These are phyloP conservation scores for Macrophomina tecta DNA, from an alignment of 2,329 filamentous ascomycete species.

Conservation along the genomic window DNA sequence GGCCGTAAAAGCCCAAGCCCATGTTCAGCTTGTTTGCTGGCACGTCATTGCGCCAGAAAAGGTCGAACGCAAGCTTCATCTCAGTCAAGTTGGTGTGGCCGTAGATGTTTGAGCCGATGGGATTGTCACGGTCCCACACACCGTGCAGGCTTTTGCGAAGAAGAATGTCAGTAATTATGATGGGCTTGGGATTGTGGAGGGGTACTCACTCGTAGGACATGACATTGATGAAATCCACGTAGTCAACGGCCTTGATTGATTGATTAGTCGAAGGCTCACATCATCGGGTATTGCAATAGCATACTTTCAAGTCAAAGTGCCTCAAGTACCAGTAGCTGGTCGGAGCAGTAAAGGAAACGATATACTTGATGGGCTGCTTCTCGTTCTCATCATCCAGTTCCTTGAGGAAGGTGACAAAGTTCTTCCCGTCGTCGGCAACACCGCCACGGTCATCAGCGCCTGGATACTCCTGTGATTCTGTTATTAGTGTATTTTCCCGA, in stretches of 20 bases:
- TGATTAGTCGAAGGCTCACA: not conserved
- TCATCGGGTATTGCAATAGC: not conserved
- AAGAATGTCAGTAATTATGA: not conserved
- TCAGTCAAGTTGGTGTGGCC: conserved; percentile 57
- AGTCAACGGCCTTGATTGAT: conserved; percentile 31
- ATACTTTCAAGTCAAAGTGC: conserved; percentile 34
- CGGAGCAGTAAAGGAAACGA: conserved; percentile 37
- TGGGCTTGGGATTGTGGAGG: not conserved
- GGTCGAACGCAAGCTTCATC: conserved; percentile 49
- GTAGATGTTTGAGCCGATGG: conserved; percentile 42
- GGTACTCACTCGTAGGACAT: conserved; percentile 45
- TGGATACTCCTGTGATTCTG: conserved; percentile 34
- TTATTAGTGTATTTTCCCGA: not conserved
- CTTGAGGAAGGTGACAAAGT: conserved; percentile 34
- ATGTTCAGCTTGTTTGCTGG: conserved; percentile 50
- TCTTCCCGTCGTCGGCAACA: conserved; percentile 40
- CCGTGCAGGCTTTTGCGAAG: conserved; percentile 35
- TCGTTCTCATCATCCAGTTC: conserved; percentile 35
- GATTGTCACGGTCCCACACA: conserved; percentile 44
- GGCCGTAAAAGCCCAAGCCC: conserved; percentile 57
- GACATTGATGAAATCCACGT: conserved; percentile 53
- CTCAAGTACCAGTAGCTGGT: conserved; percentile 38
- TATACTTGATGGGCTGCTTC: conserved; percentile 25
- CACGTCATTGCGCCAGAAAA: conserved; percentile 56
- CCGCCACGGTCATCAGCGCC: conserved; percentile 45